Percentiles rank a stretch among this genome's conserved stretches.
Conservation (phyloP, 345 rosid species). For the Acer campestre region DNA sequence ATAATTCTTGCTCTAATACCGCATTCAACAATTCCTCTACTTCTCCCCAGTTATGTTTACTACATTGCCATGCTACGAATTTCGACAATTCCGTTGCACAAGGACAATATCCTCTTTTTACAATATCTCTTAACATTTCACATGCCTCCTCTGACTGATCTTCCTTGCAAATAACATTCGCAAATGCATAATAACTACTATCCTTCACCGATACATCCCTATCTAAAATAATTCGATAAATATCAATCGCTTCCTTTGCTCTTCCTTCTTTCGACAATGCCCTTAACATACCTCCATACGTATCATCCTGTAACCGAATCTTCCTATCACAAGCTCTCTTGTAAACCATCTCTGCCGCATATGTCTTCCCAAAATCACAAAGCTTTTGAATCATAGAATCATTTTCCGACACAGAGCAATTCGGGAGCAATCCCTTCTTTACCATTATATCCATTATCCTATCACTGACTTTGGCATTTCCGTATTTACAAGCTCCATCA, state of each 20-base stretch:
- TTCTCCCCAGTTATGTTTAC: conserved; percentile 46
- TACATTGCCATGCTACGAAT: conserved; percentile 44
- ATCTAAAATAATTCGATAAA: conserved; percentile 37
- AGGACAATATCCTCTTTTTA: conserved; percentile 50
- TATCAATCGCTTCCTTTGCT: conserved; percentile 48
- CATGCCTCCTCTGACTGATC: conserved; percentile 37
- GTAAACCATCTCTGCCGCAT: conserved; percentile 62
- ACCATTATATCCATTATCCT: conserved; percentile 43
- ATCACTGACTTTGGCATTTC: conserved; percentile 43
- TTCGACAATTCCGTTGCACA: conserved; percentile 42
- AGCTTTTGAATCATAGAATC: conserved; percentile 54
- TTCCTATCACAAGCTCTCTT: conserved; percentile 43
- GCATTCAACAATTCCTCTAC: conserved; percentile 56
- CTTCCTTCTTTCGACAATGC: conserved; percentile 49
- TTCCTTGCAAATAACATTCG: conserved; percentile 49
- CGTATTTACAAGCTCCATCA: conserved; percentile 63
- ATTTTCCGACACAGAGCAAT: conserved; percentile 7
- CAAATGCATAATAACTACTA: conserved; percentile 46
- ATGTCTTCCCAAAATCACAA: conserved; percentile 51
- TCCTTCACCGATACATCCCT: conserved; percentile 39
- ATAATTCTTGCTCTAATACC: conserved; percentile 51
- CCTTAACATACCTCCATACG: conserved; percentile 57
- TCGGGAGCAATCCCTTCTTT: conserved; percentile 43
- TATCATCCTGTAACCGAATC: conserved; percentile 35
- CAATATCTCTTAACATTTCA: conserved; percentile 46